Evolutionary conservation across 2,329 filamentous ascomycete genomes (phyloP).

Genomic region (Epichloe coenophiala): DNA sequence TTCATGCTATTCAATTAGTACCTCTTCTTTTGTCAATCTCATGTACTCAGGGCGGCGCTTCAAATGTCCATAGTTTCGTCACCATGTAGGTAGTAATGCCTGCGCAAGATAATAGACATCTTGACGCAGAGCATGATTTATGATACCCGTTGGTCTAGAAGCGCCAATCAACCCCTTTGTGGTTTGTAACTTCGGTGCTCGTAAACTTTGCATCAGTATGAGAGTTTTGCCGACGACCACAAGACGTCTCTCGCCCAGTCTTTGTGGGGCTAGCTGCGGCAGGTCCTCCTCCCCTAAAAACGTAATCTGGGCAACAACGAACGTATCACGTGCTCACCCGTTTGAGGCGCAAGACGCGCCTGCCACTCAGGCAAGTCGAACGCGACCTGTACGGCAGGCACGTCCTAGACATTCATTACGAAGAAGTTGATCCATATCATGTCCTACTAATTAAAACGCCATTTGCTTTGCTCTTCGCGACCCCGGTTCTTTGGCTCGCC

Average conservation of each 20-base stretch:
- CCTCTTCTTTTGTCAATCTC: neutral
- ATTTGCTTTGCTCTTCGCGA: neutral
- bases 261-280: neutral
- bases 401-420: neutral
- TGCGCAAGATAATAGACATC: neutral
- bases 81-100: slow-evolving; percentile 1
- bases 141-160: neutral
- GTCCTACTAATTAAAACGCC: neutral
- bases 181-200: neutral
- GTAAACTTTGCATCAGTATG: too few species aligned
- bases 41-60: neutral
- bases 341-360: slow-evolving; percentile 2
- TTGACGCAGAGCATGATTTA: neutral
- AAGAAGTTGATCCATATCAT: neutral
- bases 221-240: too few species aligned
- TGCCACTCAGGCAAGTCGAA: neutral
- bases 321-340: slow-evolving; percentile 8
- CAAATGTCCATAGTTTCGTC: neutral
- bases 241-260: too few species aligned
- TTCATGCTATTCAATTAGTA: neutral
- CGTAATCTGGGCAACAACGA: too few species aligned
- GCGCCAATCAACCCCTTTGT: neutral
- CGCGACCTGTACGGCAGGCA: neutral
- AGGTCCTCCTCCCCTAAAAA: neutral
- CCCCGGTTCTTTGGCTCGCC: neutral